Evolutionary conservation across 306 rosid species (phyloP).

Genomic region (Rubus idaeus): DNA sequence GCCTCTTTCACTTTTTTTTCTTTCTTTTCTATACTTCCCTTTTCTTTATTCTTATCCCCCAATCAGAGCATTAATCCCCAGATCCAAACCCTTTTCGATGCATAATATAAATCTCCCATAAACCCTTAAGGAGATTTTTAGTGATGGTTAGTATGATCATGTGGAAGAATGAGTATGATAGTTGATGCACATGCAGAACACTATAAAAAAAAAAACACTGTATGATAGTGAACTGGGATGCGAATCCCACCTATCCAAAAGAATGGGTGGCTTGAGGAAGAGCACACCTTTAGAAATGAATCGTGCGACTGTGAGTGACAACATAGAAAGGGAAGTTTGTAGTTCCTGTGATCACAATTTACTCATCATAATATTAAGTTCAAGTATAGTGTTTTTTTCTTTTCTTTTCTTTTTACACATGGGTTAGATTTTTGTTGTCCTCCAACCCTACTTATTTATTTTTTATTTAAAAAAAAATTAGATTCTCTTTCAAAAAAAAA

Average conservation of each 20-base stretch:
- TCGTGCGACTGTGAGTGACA: background rate
- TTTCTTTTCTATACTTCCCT: background rate
- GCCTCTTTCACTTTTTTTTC: background rate
- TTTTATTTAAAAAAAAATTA: too few species aligned
- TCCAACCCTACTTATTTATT: background rate
- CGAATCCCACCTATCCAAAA: constrained; percentile 3
- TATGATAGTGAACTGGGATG: constrained; percentile 3
- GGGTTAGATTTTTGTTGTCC: background rate
- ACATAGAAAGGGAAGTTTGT: background rate
- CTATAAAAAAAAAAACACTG: background rate
- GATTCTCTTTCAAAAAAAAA: too few species aligned
- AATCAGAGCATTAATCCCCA: background rate
- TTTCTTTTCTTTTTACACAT: too few species aligned
- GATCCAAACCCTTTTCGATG: constrained; percentile 4
- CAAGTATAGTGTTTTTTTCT: background rate
- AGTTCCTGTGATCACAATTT: background rate
- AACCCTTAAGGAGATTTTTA: background rate
- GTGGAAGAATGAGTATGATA: background rate
- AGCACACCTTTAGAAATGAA: background rate
- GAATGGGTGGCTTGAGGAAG: background rate
- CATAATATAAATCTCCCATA: background rate
- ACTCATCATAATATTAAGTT: background rate
- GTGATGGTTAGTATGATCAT: background rate
- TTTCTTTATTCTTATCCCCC: background rate
- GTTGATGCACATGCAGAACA: constrained; percentile 1